Base-by-base conservation (phyloP, 768 basidiomycete genomes). In the Hygrocybe coccinea region DNA sequence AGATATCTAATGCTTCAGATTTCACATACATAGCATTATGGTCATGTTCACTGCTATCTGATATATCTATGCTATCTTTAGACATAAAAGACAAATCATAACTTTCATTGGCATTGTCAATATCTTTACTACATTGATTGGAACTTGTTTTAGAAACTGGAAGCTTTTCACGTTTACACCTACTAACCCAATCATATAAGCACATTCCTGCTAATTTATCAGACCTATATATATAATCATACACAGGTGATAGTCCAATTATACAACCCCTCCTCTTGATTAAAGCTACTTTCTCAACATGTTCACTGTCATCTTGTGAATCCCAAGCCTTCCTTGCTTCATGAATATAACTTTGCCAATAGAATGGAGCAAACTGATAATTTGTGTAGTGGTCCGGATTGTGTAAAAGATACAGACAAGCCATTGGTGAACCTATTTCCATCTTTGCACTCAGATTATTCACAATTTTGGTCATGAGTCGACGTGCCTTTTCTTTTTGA, bases 321-420 rank as follows among this genome's bases (percentile, higher is more conserved):
- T 57, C 24, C 56, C 64, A 67, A 1, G 24, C 45, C 5, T 38
- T 34, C 9, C 45, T 17, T 5, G 61, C 60, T 33, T 67, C 61
- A 3, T 33, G 10, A 7, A 69, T 64, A 61, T 34, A 58, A 17
- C n/a, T 49, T 48, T 54, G 14, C 56, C 50, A 58, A 37, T 58
- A 58, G 29, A 58, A 53, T 21, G 57, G 52, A 4, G 64, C 58
- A 61, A 72, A 73, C 24, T 22, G 34, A 55, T 68, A 64, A 37
- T 61, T 69, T 7, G 64, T 70, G 52, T 73, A 73, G 38, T 71
- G 67, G 47, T 71, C 68, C 15, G 67, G 67, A 58, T 64, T 51
- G 19, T 59, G 61, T 14, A 68, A 50, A 12, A 68, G 52, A 46
- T 68, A 65, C 43, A 64, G 36, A 15, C 52, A 62, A n/a, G 60